Conservation (phyloP, 2,329 filamentous ascomycete genomes). For the Trichoderma atrobrunneum region DNA sequence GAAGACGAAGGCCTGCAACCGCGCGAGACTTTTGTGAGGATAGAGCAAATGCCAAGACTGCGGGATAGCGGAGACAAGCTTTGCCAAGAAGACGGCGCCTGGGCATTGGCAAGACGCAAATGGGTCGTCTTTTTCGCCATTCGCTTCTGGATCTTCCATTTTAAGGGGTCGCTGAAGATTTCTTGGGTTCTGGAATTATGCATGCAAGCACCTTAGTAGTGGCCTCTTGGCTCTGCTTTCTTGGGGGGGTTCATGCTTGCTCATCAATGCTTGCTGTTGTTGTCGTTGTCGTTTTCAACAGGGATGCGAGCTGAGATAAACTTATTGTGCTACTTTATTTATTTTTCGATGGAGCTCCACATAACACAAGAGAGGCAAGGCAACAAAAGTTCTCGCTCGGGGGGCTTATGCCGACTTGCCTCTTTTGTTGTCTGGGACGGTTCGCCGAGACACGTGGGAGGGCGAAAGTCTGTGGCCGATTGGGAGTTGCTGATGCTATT, state of each 20-base stretch:
- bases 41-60: conserved; percentile 23
- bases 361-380: neutral
- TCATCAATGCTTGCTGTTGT: neutral
- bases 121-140: neutral
- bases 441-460: neutral
- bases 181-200: neutral
- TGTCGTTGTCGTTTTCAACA: too few species aligned
- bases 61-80: conserved; percentile 27
- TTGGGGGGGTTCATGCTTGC: neutral
- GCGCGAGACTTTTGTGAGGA: neutral
- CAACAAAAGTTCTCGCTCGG: conserved; percentile 3
- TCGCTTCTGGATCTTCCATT: neutral
- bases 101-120: neutral
- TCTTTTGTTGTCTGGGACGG: neutral
- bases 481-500: neutral
- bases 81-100: conserved; percentile 28
- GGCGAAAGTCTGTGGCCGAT: neutral
- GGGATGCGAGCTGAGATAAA: neutral
- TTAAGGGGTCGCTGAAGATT: neutral
- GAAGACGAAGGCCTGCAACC: neutral
- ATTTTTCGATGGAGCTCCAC: neutral
- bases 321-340: neutral
- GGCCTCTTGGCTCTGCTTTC: neutral
- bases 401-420: neutral
- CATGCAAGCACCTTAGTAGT: neutral